These are phyloP conservation scores for Xylaria sp. DNA, from an alignment of 2,329 filamentous ascomycete species.

Conservation along the genomic window DNA sequence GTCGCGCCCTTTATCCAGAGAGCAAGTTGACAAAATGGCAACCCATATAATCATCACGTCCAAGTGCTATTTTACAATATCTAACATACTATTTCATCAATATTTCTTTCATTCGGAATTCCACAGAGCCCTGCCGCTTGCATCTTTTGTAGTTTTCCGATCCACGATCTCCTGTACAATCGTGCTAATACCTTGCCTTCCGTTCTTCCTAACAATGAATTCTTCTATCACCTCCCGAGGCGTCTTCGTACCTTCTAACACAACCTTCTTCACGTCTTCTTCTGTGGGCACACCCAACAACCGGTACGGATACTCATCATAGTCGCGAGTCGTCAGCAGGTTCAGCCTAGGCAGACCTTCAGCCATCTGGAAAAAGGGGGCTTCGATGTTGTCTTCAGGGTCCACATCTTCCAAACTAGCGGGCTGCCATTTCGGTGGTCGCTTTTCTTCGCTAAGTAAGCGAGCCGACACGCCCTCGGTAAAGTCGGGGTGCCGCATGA, in stretches of 20 bases:
- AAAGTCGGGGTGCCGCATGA: conserved; percentile 94
- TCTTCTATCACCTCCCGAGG: conserved; percentile 70
- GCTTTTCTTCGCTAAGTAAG: conserved; percentile 72
- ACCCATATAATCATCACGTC: conserved; percentile 2
- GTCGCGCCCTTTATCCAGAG: neutral
- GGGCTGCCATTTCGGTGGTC: conserved; percentile 80
- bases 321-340: conserved; percentile 73
- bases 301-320: conserved; percentile 77
- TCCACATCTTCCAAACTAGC: conserved; percentile 75
- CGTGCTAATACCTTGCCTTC: conserved; percentile 75
- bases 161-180: conserved; percentile 75
- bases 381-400: conserved; percentile 62
- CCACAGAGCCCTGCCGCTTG: conserved; percentile 59
- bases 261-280: conserved; percentile 62
- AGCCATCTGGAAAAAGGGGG: conserved; percentile 74
- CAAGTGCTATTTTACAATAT: conserved; percentile 38
- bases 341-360: conserved; percentile 61
- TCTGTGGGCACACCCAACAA: conserved; percentile 81
- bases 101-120: conserved; percentile 27
- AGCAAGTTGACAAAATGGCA: neutral
- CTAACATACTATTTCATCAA: conserved; percentile 19
- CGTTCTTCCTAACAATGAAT: conserved; percentile 68
- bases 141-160: conserved; percentile 67
- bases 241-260: conserved; percentile 56
- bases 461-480: conserved; percentile 87